Evolutionary conservation across 164 flowering plant species (phyloP).

Genomic region (Chloranthus sessilifolius): DNA sequence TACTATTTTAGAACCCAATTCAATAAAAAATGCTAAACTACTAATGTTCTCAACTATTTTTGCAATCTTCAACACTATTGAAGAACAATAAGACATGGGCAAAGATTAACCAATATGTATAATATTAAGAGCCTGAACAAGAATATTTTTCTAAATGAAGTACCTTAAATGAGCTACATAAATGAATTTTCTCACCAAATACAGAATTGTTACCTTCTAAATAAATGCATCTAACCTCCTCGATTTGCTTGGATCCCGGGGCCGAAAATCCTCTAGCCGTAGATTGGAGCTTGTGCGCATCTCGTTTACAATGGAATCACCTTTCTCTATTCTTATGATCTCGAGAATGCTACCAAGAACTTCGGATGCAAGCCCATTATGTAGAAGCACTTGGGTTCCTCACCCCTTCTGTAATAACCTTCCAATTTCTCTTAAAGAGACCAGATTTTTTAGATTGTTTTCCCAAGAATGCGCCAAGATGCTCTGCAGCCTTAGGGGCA

Average conservation of each 20-base stretch:
- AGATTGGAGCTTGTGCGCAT: conserved; percentile 32
- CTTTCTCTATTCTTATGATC: conserved; percentile 40
- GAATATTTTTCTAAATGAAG: background rate
- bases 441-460: conserved; percentile 41
- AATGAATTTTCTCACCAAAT: conserved; percentile 6
- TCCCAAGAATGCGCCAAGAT: conserved; percentile 61
- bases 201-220: conserved; percentile 22
- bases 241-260: conserved; percentile 37
- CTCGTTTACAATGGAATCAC: conserved; percentile 38
- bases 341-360: conserved; percentile 52
- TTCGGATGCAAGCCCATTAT: conserved; percentile 55
- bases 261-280: conserved; percentile 45
- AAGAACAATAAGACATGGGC: background rate
- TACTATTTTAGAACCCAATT: too few relatives aligned
- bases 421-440: conserved; percentile 46
- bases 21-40: too few relatives aligned
- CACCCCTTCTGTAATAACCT: conserved; percentile 45
- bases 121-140: conserved; percentile 9
- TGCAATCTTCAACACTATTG: too few relatives aligned
- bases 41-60: too few relatives aligned
- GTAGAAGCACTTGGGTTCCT: conserved; percentile 40
- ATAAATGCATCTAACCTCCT: conserved; percentile 55
- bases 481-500: conserved; percentile 78
- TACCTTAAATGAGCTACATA: background rate
- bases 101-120: conserved; percentile 8